Conservation (phyloP, 768 basidiomycete species). For the Chalciporus chontae region DNA sequence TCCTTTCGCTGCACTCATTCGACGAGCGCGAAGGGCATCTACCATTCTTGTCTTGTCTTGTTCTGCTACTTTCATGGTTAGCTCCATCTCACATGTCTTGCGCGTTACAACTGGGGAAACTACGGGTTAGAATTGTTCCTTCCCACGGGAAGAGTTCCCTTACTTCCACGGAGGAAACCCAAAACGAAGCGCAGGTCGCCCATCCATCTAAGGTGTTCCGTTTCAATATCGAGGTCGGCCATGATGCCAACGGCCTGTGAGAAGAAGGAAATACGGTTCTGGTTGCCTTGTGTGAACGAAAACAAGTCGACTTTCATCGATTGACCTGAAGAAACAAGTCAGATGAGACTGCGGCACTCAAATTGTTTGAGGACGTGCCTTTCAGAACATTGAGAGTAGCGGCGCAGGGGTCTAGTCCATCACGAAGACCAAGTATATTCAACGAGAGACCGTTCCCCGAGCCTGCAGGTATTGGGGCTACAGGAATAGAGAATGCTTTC, state of each 20-base stretch:
- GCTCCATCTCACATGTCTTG: constrained; percentile 62
- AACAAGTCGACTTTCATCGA: constrained; percentile 77
- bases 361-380: constrained; percentile 35
- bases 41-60: constrained; percentile 72
- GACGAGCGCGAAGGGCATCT: constrained; percentile 42
- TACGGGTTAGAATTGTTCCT: not conserved
- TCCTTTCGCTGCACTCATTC: constrained; percentile 19
- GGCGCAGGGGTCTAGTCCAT: constrained; percentile 67
- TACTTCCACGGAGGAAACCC: constrained; percentile 70
- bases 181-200: constrained; percentile 75
- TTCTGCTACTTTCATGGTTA: constrained; percentile 69
- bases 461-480: constrained; percentile 79
- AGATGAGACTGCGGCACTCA: not conserved
- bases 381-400: constrained; percentile 79
- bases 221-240: constrained; percentile 82
- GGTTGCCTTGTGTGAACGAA: constrained; percentile 67
- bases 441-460: constrained; percentile 76
- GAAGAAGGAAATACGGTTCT: constrained; percentile 72
- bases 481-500: constrained; percentile 61
- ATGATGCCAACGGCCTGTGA: constrained; percentile 79
- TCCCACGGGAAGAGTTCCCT: constrained; percentile 12
- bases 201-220: constrained; percentile 84
- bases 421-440: constrained; percentile 66
- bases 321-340: constrained; percentile 42
- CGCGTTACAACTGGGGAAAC: constrained; percentile 49